phyloP scores from a whole-genome alignment of 305 asterid species.

The Fraxinus sp. region DNA sequence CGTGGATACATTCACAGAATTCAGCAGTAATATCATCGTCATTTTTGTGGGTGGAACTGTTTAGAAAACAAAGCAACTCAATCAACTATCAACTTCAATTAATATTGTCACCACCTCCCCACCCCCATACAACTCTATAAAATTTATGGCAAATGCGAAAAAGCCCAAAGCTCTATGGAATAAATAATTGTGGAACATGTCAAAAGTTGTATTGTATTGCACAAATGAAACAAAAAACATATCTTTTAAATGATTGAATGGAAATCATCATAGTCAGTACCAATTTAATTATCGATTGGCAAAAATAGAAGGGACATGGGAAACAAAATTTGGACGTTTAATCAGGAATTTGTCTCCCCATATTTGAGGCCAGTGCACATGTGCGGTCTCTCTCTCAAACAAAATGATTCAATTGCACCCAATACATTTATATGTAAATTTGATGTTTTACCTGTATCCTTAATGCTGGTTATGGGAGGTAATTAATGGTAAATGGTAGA shows the following conservation, averaged over 20 bases:
- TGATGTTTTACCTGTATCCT: neutral
- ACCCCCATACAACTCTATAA: neutral
- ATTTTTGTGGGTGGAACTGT: conserved; percentile 59
- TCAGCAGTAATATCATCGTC: conserved; percentile 72
- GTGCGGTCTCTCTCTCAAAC: neutral
- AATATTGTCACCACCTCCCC: conserved; percentile 11
- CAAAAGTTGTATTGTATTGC: neutral
- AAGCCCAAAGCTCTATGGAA: neutral
- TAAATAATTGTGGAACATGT: neutral
- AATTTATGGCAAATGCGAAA: neutral
- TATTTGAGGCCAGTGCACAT: neutral
- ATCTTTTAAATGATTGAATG: neutral
- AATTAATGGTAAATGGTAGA: neutral
- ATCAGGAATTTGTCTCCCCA: neutral
- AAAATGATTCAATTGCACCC: neutral
- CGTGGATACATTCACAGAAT: conserved; percentile 72
- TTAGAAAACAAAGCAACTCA: conserved; percentile 12
- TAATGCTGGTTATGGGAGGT: neutral
- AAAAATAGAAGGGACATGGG: neutral
- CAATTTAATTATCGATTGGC: neutral
- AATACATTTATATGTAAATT: neutral
- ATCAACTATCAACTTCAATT: conserved; percentile 13
- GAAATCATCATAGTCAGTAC: neutral
- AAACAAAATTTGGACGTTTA: neutral
- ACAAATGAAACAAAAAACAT: neutral